Conservation (phyloP, 2,329 filamentous ascomycete species). For the Venturia oleaginea region DNA sequence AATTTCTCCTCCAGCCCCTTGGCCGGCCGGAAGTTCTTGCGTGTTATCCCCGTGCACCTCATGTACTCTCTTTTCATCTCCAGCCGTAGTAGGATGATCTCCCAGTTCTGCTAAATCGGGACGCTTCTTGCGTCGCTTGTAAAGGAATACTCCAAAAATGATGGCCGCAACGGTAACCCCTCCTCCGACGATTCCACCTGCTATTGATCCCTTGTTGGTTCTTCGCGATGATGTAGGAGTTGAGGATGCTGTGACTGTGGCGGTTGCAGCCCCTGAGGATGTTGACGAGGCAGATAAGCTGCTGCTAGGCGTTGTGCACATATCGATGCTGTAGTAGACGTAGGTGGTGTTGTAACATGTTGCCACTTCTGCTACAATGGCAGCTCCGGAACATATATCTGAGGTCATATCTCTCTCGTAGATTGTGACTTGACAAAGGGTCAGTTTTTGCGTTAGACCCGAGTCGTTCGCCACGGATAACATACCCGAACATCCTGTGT, state of each 20-base stretch:
- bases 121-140: background rate
- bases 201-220: slow-evolving; percentile 6
- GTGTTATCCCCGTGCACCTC: background rate
- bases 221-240: background rate
- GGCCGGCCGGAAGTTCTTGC: background rate
- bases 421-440: slow-evolving; percentile 19
- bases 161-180: background rate
- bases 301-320: slow-evolving; percentile 14
- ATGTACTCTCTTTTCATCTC: slow-evolving; percentile 1
- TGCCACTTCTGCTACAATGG: slow-evolving; percentile 19
- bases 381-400: slow-evolving; percentile 5
- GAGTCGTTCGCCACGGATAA: background rate
- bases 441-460: background rate
- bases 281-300: background rate
- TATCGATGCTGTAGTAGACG: slow-evolving; percentile 24
- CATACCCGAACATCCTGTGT: slow-evolving; percentile 22
- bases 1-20: background rate
- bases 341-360: slow-evolving; percentile 23
- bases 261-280: background rate
- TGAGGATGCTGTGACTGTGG: background rate
- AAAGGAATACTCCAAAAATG: background rate
- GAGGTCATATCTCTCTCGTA: slow-evolving; percentile 19
- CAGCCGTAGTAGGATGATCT: background rate
- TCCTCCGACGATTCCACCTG: slow-evolving; percentile 3
- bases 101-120: background rate